Percentiles rank a stretch among this genome's conserved stretches.
Conservation (phyloP, 208 protist genomes). For the Crithidia fasciculata region DNA sequence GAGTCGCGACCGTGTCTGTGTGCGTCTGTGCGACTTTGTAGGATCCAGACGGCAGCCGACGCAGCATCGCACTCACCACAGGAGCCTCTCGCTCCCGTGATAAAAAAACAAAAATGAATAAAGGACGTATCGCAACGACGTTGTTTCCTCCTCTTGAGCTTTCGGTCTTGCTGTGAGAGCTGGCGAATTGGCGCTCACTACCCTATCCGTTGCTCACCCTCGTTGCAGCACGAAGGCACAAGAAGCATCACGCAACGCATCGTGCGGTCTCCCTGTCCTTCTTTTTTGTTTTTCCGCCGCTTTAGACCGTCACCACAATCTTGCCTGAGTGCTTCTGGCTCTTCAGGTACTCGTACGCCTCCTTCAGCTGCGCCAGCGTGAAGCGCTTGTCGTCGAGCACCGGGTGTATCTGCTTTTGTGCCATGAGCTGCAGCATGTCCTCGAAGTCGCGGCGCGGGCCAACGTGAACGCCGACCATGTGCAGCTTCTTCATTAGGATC, state of each 20-base stretch:
- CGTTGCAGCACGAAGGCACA: too few species aligned
- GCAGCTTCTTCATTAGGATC: constrained; percentile 31
- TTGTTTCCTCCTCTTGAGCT: too few species aligned
- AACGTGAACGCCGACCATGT: constrained; percentile 28
- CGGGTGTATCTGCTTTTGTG: constrained; percentile 20
- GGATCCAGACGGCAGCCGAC: too few species aligned
- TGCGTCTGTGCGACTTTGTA: too few species aligned
- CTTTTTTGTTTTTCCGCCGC: not conserved
- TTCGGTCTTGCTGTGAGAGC: too few species aligned
- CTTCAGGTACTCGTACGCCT: constrained; percentile 25
- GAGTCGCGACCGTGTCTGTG: too few species aligned
- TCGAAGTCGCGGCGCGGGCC: constrained; percentile 38
- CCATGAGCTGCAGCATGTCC: constrained; percentile 38
- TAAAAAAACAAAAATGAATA: not conserved
- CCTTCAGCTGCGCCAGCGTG: constrained; percentile 21
- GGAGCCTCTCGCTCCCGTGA: too few species aligned
- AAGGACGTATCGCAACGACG: not conserved
- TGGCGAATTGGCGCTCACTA: too few species aligned
- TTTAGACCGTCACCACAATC: constrained; percentile 25
- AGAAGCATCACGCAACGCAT: too few species aligned
- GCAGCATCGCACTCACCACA: too few species aligned
- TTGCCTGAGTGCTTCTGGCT: constrained; percentile 36
- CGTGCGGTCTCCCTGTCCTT: too few species aligned
- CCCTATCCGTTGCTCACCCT: too few species aligned
- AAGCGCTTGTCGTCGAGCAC: constrained; percentile 24